Evolutionary conservation across 2,329 filamentous ascomycete genomes (phyloP).

Genomic region (Colletotrichum gigasporum): DNA sequence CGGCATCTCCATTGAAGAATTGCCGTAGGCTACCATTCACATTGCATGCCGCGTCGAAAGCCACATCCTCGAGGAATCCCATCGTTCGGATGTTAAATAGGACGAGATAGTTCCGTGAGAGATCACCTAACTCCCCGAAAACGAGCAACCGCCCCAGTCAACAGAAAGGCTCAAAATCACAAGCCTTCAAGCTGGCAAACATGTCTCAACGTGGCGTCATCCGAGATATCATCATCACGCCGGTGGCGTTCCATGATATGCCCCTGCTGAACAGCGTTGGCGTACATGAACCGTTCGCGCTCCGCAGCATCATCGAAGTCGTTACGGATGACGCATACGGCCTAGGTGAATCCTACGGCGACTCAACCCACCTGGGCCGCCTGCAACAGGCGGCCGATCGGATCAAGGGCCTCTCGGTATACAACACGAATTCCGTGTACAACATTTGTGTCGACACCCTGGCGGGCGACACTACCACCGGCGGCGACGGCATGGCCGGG

Average conservation of each 20-base stretch:
- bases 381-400: slow-evolving; percentile 42
- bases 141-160: too few relatives aligned
- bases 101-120: too few relatives aligned
- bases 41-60: too few relatives aligned
- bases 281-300: slow-evolving; percentile 52
- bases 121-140: too few relatives aligned
- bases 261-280: slow-evolving; percentile 53
- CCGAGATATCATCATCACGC: slow-evolving; percentile 50
- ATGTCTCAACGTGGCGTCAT: slow-evolving; percentile 43
- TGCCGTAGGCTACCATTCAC: too few relatives aligned
- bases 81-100: too few relatives aligned
- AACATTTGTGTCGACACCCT: slow-evolving; percentile 80
- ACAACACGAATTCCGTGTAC: slow-evolving; percentile 84
- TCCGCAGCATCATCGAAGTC: slow-evolving; percentile 52
- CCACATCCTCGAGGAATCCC: too few relatives aligned
- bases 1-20: too few relatives aligned
- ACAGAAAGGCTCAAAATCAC: neutral
- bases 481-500: slow-evolving; percentile 68
- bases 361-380: slow-evolving; percentile 46
- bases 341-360: slow-evolving; percentile 52
- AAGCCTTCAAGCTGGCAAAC: neutral
- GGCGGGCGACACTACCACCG: slow-evolving; percentile 57
- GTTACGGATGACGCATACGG: slow-evolving; percentile 46
- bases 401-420: slow-evolving; percentile 39
- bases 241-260: slow-evolving; percentile 55